Conservation (phyloP, 441 rosid species). For the Brassica hybrid region DNA sequence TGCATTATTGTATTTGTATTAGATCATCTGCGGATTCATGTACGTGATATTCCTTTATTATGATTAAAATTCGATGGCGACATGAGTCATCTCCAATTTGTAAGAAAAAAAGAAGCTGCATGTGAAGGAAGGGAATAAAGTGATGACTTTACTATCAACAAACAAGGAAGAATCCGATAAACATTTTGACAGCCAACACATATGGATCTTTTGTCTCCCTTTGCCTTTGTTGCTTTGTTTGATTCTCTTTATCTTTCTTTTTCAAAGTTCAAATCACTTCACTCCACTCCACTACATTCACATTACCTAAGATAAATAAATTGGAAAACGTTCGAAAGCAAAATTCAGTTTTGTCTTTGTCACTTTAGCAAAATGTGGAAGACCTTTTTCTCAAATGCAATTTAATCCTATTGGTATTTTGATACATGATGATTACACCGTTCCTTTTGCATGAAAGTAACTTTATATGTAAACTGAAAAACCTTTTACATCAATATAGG, state of each 20-base stretch:
- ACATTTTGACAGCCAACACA: conserved; percentile 28
- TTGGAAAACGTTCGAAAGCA: conserved; percentile 9
- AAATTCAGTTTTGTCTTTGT: conserved; percentile 1
- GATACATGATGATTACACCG: conserved; percentile 5
- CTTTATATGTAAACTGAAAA: not conserved
- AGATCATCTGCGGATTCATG: no score
- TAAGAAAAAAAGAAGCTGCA: conserved; percentile 11
- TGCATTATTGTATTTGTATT: conserved; percentile 9
- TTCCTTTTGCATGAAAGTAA: conserved; percentile 7
- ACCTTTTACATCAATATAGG: not conserved
- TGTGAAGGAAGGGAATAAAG: conserved; percentile 33
- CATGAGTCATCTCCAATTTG: conserved; percentile 33
- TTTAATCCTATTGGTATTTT: not conserved
- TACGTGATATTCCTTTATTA: no score
- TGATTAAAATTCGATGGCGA: conserved; percentile 10
- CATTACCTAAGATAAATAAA: not conserved
- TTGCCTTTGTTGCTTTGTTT: conserved; percentile 12
- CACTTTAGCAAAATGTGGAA: conserved; percentile 2
- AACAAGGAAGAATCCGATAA: conserved; percentile 26
- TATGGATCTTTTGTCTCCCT: conserved; percentile 19
- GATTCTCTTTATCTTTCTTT: conserved; percentile 14
- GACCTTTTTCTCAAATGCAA: not conserved
- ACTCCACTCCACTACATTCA: conserved; percentile 1
- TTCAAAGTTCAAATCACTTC: not conserved
- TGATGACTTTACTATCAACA: conserved; percentile 23